These are phyloP conservation scores for Dendrocalamus latiflorus DNA, from an alignment of 202 grass and related monocot genomes.

Conservation along the genomic window DNA sequence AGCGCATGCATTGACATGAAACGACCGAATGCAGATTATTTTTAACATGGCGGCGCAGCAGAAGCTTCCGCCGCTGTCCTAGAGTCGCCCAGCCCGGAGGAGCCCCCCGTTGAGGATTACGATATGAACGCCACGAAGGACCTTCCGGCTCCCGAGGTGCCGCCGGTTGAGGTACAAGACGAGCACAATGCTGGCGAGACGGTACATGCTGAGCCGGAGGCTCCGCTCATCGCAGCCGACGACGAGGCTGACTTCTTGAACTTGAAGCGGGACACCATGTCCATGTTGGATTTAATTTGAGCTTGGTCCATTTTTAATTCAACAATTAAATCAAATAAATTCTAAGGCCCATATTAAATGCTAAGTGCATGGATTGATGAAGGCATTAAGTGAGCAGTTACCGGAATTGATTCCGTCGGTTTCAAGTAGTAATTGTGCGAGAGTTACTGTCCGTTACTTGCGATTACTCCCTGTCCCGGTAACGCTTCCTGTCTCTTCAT, in stretches of 20 bases:
- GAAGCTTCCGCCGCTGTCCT: neutral
- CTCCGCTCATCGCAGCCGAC: constrained; percentile 21
- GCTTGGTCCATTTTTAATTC: too few species aligned
- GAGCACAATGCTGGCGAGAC: neutral
- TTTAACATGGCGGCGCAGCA: neutral
- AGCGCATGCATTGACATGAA: neutral
- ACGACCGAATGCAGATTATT: neutral
- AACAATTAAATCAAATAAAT: too few species aligned
- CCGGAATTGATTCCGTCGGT: too few species aligned
- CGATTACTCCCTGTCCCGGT: too few species aligned
- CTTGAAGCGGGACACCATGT: constrained; percentile 53
- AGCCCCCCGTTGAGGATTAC: constrained; percentile 11
- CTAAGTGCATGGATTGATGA: too few species aligned
- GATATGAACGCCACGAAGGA: constrained; percentile 52
- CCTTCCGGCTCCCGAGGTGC: constrained; percentile 42
- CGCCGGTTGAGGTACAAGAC: neutral
- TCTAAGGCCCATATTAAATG: too few species aligned
- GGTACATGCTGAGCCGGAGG: neutral
- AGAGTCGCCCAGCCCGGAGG: neutral
- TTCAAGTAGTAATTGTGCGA: too few species aligned
- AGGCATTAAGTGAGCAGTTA: too few species aligned
- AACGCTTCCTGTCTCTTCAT: too few species aligned
- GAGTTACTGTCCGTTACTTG: too few species aligned
- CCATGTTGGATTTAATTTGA: too few species aligned
- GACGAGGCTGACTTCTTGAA: constrained; percentile 65